phyloP scores from a whole-genome alignment of 1,284 basidiomycete genomes.

The Ustilago lituana region DNA sequence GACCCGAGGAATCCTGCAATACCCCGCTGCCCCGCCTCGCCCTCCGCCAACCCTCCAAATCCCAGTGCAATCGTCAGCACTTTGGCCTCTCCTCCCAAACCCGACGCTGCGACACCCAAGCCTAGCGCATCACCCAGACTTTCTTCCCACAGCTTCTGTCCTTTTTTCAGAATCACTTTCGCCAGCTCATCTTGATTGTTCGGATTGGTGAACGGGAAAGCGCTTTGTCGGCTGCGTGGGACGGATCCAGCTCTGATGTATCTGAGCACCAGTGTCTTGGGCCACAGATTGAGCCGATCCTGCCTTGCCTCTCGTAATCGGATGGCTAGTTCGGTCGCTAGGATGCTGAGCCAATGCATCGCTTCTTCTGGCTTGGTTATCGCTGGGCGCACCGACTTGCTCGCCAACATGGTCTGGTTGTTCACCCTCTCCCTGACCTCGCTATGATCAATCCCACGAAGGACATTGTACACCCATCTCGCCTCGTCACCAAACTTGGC shows the following conservation, averaged over 20 bases:
- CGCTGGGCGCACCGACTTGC: slow-evolving; percentile 59
- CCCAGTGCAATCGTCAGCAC: slow-evolving; percentile 80
- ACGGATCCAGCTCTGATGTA: slow-evolving; percentile 72
- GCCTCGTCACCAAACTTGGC: slow-evolving; percentile 82
- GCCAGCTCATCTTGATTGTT: slow-evolving; percentile 42
- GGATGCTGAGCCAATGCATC: slow-evolving; percentile 86
- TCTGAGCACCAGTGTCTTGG: slow-evolving; percentile 82
- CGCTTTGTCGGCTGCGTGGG: slow-evolving; percentile 78
- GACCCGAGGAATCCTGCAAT: slow-evolving; percentile 83
- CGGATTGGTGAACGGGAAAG: slow-evolving; percentile 75
- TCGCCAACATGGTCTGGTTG: slow-evolving; percentile 62
- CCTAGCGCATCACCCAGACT: slow-evolving; percentile 71
- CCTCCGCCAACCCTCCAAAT: slow-evolving; percentile 82
- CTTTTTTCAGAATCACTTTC: slow-evolving; percentile 80
- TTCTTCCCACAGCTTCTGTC: slow-evolving; percentile 87
- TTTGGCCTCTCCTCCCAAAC: slow-evolving; percentile 44
- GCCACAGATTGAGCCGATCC: slow-evolving; percentile 77
- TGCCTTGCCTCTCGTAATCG: slow-evolving; percentile 84
- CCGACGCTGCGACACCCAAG: slow-evolving; percentile 2
- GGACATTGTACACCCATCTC: slow-evolving; percentile 79
- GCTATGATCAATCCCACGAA: slow-evolving; percentile 83
- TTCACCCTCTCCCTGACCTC: slow-evolving; percentile 75
- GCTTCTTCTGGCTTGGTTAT: slow-evolving; percentile 53
- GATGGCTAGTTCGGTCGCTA: slow-evolving; percentile 86
- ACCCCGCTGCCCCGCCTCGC: slow-evolving; percentile 82